Base-by-base conservation (phyloP, 192 early-diverging fungal species). In the Chytriomyces sp. region DNA sequence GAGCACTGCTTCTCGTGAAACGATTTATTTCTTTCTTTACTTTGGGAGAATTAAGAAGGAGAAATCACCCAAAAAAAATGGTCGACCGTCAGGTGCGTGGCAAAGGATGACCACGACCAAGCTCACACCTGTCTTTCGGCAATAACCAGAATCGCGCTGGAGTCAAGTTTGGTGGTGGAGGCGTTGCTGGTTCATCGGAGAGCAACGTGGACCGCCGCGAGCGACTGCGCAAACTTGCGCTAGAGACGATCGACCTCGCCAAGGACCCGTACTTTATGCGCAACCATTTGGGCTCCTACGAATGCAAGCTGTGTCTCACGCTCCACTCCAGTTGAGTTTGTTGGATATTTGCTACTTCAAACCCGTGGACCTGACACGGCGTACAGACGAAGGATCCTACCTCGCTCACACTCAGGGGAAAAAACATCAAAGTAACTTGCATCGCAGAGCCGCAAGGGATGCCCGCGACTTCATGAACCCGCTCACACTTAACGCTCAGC, bases 181-280 rank as follows among this genome's bases (percentile, higher is more conserved):
- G 92, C 69, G 91, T 94, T 0, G 93, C 94, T 44, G 89, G 93
- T 38, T 71, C 79, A 19, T 90, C 90, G 10, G 93, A 98, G 74
- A 84, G 86, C 32, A 96, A 97, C 78, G 92, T 96, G 4, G 93
- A 94, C 76, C 88, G 96, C 22, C 88, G 95, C 52, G 96, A 98
- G 69, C 91, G 96, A 67, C 92, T 96, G 54, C 92, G 94, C 52
- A 93, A 93, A 70, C 89, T 98, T 25, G 95, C 95, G 3, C 78
- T 98, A 39, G 96, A 98, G 70, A 96, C 94, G 3, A 96, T 98
- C 68, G 95, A 96, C 82, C 81, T 98, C 44, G 88, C 92, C 57
- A 97, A 93, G 71, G 96, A 98, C 77, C 96, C 96, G 32, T 98
- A 98, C 74, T 94, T 98, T 77, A 95, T 98, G 93, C 92, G 93